Base-by-base conservation (phyloP, 345 rosid species). In the Aquilaria yunnanensis region DNA sequence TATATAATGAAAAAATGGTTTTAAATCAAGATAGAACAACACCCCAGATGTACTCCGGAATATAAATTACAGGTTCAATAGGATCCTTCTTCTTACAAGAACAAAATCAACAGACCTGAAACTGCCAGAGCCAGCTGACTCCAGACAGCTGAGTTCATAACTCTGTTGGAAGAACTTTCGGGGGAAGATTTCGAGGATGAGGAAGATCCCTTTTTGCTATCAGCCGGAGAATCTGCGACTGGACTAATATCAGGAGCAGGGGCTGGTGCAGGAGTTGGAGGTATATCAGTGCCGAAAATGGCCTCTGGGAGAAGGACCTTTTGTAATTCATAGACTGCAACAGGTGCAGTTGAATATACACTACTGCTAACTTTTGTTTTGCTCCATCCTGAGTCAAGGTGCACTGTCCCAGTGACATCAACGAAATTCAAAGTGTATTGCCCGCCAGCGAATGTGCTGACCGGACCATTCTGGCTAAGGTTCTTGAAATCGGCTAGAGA, bases 201-300 rank as follows among this genome's bases (percentile, higher is more conserved):
- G 32, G 51, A 61, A 11, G 69, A 65, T 10, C 41, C 60, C 0
- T 65, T 77, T 2, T 69, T 63, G 9, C 66, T 64, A 1, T 72
- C 81, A 47, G 83, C 68, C 10, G 97, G 97, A 3, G 90, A 32
- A 70, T 93, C 99, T 0, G 96, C 92, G 13, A 80, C 67, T 2
- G 90, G 79, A 65, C 77, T 77, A 9, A 73, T 63, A 11, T 68
- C 87, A 56, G 97, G 97, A 64, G 94, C 84, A 0, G 94, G 96
- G 12, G 96, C 90, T 5, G 97, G 97, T 46, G 95, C 95, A 6
- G 97, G 80, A 59, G 75, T 75, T 59, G 99, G 96, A 59, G 99
- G 96, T 0, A 94, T 86, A 67, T 94, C 85, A 1, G 92, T 85
- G 29, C 99, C 97, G 56, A 90, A 94, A 67, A 94, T 90, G 1